Conservation (phyloP, 345 rosid species). For the Eucalyptus camaldulensis region DNA sequence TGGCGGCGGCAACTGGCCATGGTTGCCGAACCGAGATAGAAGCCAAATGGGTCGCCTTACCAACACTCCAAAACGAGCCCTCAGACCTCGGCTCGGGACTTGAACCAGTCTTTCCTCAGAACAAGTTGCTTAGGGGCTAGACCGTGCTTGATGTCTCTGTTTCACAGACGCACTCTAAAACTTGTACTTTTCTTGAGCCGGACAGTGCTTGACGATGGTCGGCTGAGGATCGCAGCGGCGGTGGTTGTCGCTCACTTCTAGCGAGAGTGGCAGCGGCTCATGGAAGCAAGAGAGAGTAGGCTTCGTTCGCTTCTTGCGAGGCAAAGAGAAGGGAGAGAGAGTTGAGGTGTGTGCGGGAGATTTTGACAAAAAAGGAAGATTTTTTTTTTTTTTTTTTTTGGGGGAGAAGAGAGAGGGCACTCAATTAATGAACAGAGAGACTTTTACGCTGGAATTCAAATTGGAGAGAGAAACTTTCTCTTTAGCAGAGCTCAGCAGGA, state of each 20-base stretch:
- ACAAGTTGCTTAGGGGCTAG: background rate
- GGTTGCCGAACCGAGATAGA: background rate
- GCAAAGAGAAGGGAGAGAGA: fast-evolving
- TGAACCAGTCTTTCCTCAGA: background rate
- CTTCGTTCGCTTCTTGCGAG: too few species aligned
- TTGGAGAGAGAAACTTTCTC: fast-evolving
- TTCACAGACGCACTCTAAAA: background rate
- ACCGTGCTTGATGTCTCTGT: fast-evolving
- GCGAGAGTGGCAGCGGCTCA: too few species aligned
- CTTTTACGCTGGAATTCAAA: too few species aligned
- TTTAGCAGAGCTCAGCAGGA: fast-evolving
- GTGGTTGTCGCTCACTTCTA: background rate
- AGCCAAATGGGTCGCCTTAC: background rate
- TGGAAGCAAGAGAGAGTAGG: too few species aligned
- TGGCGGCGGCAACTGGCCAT: fast-evolving
- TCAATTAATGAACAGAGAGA: fast-evolving
- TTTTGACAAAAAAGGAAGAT: too few species aligned
- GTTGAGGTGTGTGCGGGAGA: too few species aligned
- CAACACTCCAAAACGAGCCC: background rate
- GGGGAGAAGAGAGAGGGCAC: too few species aligned
- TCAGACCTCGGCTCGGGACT: background rate
- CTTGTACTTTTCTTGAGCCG: background rate
- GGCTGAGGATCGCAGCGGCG: background rate
- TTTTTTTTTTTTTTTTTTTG: too few species aligned
- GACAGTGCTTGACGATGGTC: fast-evolving